Conservation (phyloP, 164 flowering plant genomes). For the Magnolia officinalis region DNA sequence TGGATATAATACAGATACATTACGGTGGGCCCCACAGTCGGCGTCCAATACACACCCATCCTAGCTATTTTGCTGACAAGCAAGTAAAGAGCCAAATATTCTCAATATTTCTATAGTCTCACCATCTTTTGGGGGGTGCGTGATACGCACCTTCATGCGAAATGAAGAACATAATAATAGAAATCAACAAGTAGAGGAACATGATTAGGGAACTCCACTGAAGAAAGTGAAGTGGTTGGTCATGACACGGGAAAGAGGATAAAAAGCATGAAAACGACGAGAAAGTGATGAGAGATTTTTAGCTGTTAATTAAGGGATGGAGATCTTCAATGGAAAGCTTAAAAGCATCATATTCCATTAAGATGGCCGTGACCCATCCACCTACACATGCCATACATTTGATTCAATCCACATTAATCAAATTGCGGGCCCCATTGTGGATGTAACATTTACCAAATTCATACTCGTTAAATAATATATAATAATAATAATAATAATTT, state of each 20-base stretch:
- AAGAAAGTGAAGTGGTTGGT: neutral
- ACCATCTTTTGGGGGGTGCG: neutral
- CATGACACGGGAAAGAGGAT: neutral
- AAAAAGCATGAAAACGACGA: neutral
- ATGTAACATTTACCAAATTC: too few species aligned
- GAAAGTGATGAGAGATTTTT: neutral
- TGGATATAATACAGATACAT: too few species aligned
- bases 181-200: neutral
- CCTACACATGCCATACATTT: neutral
- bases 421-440: neutral
- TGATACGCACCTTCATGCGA: neutral
- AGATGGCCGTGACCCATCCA: neutral
- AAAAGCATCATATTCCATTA: neutral
- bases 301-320: neutral
- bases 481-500: too few species aligned
- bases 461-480: too few species aligned
- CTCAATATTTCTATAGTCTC: neutral
- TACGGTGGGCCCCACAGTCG: too few species aligned
- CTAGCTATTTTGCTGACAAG: neutral
- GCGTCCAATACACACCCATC: neutral
- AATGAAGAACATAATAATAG: neutral
- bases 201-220: neutral
- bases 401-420: neutral
- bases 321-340: neutral
- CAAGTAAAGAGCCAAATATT: slow-evolving; percentile 1